These are phyloP conservation scores for Leccinum uliginosum DNA, from an alignment of 768 basidiomycete species.

Conservation along the genomic window DNA sequence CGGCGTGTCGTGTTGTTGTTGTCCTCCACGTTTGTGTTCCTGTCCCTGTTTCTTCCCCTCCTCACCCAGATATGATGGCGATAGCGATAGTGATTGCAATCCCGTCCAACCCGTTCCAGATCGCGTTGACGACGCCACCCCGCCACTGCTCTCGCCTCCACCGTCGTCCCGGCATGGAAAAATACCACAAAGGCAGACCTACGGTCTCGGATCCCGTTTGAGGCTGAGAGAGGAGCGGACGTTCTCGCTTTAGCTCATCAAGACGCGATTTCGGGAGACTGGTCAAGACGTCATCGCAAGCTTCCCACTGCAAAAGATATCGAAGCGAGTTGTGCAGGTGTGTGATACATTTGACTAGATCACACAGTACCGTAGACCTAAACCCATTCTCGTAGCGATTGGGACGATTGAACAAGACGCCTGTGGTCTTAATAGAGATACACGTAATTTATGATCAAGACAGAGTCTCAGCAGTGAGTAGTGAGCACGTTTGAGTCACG, in stretches of 20 bases:
- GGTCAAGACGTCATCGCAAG: conserved; percentile 49
- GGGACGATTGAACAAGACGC: conserved; percentile 49
- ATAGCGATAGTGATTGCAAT: neutral
- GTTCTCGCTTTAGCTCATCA: no score
- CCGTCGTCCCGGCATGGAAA: conserved; percentile 47
- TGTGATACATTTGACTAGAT: conserved; percentile 2
- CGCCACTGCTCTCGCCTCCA: conserved; percentile 46
- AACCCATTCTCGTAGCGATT: conserved; percentile 43
- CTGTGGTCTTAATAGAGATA: conserved; percentile 52
- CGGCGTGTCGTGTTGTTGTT: no score
- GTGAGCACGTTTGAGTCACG: conserved; percentile 24
- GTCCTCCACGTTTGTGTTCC: no score
- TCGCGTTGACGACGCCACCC: neutral
- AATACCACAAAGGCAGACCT: conserved; percentile 70
- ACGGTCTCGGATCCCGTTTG: conserved; percentile 73
- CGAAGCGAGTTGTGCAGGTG: conserved; percentile 48
- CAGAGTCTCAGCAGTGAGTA: conserved; percentile 58
- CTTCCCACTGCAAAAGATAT: conserved; percentile 62
- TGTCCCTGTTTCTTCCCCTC: neutral
- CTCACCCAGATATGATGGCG: neutral
- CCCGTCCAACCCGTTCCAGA: neutral
- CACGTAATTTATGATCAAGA: conserved; percentile 70
- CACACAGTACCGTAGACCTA: no score
- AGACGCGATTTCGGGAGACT: conserved; percentile 38
- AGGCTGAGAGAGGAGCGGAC: conserved; percentile 34